These are phyloP conservation scores for Platismatia glauca DNA, from an alignment of 495 filamentous ascomycete genomes.

Conservation along the genomic window DNA sequence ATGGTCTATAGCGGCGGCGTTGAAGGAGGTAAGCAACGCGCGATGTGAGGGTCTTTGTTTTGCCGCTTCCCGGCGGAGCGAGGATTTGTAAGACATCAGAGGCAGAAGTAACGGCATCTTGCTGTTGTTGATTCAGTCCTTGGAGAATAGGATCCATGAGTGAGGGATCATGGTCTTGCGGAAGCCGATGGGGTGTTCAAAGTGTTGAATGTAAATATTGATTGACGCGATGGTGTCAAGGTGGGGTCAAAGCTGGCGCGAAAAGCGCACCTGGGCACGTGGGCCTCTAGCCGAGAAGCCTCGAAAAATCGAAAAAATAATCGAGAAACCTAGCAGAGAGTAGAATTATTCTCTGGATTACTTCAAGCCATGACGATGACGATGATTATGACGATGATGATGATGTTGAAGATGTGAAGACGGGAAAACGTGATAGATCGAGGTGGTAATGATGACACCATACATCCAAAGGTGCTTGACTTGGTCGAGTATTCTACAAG, in stretches of 20 bases:
- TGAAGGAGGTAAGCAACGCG: conserved; percentile 89
- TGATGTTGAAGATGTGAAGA: too few relatives aligned
- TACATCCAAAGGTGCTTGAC: too few relatives aligned
- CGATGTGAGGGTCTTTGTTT: conserved; percentile 93
- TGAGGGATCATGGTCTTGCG: neutral
- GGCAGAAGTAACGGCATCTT: conserved; percentile 71
- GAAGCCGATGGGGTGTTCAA: neutral
- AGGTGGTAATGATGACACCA: too few relatives aligned
- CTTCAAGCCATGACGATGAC: too few relatives aligned
- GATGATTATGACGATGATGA: too few relatives aligned
- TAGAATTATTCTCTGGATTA: too few relatives aligned
- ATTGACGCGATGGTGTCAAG: conserved; percentile 7
- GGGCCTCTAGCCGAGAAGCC: neutral
- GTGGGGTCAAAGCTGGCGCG: neutral
- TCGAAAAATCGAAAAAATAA: neutral
- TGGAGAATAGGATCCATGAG: conserved; percentile 46
- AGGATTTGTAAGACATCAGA: conserved; percentile 81
- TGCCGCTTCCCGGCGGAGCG: conserved; percentile 79
- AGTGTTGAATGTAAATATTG: neutral
- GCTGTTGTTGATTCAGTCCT: conserved; percentile 77
- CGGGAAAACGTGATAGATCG: too few relatives aligned
- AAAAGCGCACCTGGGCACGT: neutral
- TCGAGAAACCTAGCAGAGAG: too few relatives aligned
- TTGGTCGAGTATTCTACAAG: too few relatives aligned
- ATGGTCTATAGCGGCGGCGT: conserved; percentile 66